Base-by-base conservation (phyloP, 768 basidiomycete species). In the Crepidotus variabilis region DNA sequence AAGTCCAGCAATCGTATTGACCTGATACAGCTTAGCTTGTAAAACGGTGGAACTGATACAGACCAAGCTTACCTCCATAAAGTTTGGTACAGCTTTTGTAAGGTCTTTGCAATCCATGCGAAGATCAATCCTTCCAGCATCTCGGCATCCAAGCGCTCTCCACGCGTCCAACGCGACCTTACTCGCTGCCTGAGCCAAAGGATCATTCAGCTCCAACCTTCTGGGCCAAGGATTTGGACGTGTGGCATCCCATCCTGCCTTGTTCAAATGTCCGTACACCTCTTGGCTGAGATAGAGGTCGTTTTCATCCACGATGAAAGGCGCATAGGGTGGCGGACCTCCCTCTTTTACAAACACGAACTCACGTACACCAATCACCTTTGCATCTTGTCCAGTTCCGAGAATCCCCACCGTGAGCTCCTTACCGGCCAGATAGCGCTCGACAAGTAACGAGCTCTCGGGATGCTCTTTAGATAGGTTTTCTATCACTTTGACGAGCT, bases 391-490 rank as follows among this genome's bases (percentile, higher is more conserved):
- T 1, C 67, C 67, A 2, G 65, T 68, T 4, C 65, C 67, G 14
- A 66, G 18, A 28, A 68, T 63, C 6, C 64, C 64, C 1, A 67
- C 63, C 2, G 67, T 68, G 39, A 68, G 63, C 48, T 68, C 65
- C 1, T 63, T 55, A 14, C 67, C 65, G 2, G 50, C 50, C 32
- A 68, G 63, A 50, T 67, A 68, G 24, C 56, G 48, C 54, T 68
- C 67, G 43, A 68, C 51, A 8, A 67, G 45, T 20, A 67, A 61
- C 14, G 59, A 36, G 50, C 66, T 62, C 16, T 55, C 53, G 2
- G 67, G 67, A 51, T 63, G 67, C 54, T 57, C 55, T n/a, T 39
- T 20, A 9, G 61, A 57, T 14, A 64, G 7, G 13, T 52, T 51
- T 2, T 67, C 52, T 1, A 64, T 34, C 4, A 61, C 59, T 32